Percentiles rank a stretch among this genome's conserved stretches.
Conservation (phyloP, 176 grass and related monocot genomes). For the Oryza meridionalis region DNA sequence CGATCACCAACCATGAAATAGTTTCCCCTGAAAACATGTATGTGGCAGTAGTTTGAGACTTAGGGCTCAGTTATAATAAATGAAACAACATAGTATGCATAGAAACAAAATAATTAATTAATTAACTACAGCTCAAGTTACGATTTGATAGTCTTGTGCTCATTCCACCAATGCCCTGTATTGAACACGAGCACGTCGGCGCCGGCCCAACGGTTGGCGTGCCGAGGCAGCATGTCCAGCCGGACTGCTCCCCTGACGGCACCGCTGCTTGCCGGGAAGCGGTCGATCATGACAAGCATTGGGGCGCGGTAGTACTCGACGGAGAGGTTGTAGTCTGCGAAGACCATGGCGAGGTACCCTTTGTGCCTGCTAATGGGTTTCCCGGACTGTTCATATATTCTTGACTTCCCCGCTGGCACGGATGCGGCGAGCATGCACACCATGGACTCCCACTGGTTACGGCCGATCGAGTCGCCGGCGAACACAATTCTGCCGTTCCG, state of each 20-base stretch:
- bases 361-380: slow-evolving; percentile 53
- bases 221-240: slow-evolving; percentile 38
- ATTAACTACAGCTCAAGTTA: background rate
- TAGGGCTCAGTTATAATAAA: background rate
- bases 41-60: background rate
- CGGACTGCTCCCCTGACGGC: slow-evolving; percentile 16
- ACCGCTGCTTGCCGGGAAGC: background rate
- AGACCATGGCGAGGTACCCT: slow-evolving; percentile 53
- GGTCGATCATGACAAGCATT: slow-evolving; percentile 48
- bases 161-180: slow-evolving; percentile 58
- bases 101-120: background rate
- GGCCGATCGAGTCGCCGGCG: slow-evolving; percentile 52
- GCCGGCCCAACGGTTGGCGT: slow-evolving; percentile 32
- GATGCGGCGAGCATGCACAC: slow-evolving; percentile 51
- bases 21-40: slow-evolving; percentile 40
- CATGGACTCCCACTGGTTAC: slow-evolving; percentile 22
- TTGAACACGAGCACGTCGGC: slow-evolving; percentile 52
- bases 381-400: slow-evolving; percentile 42
- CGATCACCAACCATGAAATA: slow-evolving; percentile 46
- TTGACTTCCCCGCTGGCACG: background rate
- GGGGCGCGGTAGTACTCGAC: slow-evolving; percentile 54
- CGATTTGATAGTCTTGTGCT: slow-evolving; percentile 43
- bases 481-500: slow-evolving; percentile 52
- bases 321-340: slow-evolving; percentile 33
- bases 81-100: too few species aligned